phyloP scores from a whole-genome alignment of 2,329 filamentous ascomycete species.

The Pestalotiopsis sp. region DNA sequence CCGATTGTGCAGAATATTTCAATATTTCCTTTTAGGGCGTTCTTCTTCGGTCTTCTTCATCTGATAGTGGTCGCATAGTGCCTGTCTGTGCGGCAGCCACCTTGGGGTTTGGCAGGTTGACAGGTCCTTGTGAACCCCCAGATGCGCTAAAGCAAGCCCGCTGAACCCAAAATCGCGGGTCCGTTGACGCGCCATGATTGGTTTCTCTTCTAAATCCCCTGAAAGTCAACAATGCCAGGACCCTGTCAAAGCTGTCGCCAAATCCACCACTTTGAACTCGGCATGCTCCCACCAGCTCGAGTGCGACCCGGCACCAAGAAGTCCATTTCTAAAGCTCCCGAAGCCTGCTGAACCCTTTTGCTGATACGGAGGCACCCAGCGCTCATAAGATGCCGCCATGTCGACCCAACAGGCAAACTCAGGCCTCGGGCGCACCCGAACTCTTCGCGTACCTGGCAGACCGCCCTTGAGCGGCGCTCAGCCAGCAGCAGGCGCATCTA shows the following conservation, averaged over 20 bases:
- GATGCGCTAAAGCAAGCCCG: too few species aligned
- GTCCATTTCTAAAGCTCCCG: not conserved
- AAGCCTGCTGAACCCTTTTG: not conserved
- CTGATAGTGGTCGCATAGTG: too few species aligned
- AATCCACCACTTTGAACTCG: not conserved
- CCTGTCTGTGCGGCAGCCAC: too few species aligned
- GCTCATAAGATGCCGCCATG: constrained; percentile 32
- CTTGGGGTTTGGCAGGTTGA: too few species aligned
- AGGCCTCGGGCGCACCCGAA: constrained; percentile 32
- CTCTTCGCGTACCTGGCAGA: constrained; percentile 28
- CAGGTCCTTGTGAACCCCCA: too few species aligned
- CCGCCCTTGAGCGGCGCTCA: constrained; percentile 30
- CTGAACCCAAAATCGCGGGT: not conserved
- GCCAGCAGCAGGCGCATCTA: constrained; percentile 18
- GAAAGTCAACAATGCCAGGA: not conserved
- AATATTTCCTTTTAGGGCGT: too few species aligned
- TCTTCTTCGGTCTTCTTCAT: too few species aligned
- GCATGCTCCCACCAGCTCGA: not conserved
- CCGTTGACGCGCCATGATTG: not conserved
- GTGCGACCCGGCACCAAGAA: not conserved
- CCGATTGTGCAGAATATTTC: too few species aligned
- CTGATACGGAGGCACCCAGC: not conserved
- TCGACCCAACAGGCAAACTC: constrained; percentile 32
- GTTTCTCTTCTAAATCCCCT: not conserved
- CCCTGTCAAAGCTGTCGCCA: not conserved